These are phyloP conservation scores for Erucastrum elatum DNA, from an alignment of 345 rosid species.

Conservation along the genomic window DNA sequence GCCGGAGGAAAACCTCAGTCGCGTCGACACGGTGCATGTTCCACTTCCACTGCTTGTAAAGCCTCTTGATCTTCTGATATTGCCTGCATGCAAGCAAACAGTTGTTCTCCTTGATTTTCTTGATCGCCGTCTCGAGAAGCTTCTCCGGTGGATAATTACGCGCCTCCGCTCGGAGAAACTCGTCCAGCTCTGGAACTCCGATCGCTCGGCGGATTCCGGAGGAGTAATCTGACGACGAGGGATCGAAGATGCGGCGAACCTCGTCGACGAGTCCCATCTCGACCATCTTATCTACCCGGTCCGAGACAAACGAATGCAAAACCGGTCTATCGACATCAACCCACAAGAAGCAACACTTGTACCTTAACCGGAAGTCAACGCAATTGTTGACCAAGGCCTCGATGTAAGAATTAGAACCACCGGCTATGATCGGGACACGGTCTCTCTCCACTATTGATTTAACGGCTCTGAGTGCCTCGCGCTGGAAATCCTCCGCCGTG, in stretches of 20 bases:
- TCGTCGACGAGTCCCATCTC: slow-evolving; percentile 67
- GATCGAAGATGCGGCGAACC: slow-evolving; percentile 56
- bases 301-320: slow-evolving; percentile 60
- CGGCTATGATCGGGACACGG: slow-evolving; percentile 74
- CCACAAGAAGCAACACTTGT: slow-evolving; percentile 81
- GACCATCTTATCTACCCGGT: slow-evolving; percentile 81
- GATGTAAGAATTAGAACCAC: slow-evolving; percentile 87
- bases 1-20: slow-evolving; percentile 59
- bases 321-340: slow-evolving; percentile 66
- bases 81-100: slow-evolving; percentile 58
- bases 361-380: slow-evolving; percentile 58
- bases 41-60: slow-evolving; percentile 56
- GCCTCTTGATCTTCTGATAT: slow-evolving; percentile 56
- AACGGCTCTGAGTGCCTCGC: slow-evolving; percentile 46
- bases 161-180: slow-evolving; percentile 46
- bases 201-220: slow-evolving; percentile 73
- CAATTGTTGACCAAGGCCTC: slow-evolving; percentile 61
- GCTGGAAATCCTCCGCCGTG: slow-evolving; percentile 56
- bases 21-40: slow-evolving; percentile 78
- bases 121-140: slow-evolving; percentile 52
- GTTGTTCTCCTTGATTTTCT: slow-evolving; percentile 61
- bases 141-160: slow-evolving; percentile 26
- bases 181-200: slow-evolving; percentile 78
- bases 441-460: slow-evolving; percentile 45
- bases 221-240: slow-evolving; percentile 47